Conservation (phyloP, 441 rosid species). For the Adansonia gregorii region DNA sequence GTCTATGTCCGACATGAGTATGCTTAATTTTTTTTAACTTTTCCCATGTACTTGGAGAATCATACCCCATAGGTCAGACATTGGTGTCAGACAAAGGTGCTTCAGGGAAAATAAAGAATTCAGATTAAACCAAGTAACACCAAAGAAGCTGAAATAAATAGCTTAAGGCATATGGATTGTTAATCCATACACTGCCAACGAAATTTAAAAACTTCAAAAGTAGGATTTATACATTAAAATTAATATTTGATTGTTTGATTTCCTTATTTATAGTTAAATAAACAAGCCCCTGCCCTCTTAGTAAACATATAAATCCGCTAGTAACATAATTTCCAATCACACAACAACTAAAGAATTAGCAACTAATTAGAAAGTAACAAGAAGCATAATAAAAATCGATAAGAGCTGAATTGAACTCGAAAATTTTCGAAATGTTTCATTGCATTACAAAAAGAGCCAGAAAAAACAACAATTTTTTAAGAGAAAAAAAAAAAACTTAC, state of each 20-base stretch:
- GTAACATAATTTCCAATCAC: not conserved
- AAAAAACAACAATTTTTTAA: not conserved
- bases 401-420: not conserved
- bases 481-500: slow-evolving; percentile 29
- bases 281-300: not conserved
- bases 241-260: not conserved
- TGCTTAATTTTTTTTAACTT: not conserved
- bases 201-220: not conserved
- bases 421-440: not conserved
- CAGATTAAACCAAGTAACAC: not conserved
- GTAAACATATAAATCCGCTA: not conserved
- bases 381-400: not conserved
- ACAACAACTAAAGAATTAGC: not conserved
- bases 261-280: not conserved
- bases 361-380: not conserved
- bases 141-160: not conserved
- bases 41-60: not conserved
- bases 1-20: not conserved
- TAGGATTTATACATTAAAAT: not conserved
- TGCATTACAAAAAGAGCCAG: not conserved
- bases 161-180: not conserved
- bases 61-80: not conserved
- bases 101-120: not conserved
- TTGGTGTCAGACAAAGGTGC: not conserved
- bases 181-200: not conserved